Base-by-base conservation (phyloP, 176 grass and related monocot species). In the Bromus sterilis region DNA sequence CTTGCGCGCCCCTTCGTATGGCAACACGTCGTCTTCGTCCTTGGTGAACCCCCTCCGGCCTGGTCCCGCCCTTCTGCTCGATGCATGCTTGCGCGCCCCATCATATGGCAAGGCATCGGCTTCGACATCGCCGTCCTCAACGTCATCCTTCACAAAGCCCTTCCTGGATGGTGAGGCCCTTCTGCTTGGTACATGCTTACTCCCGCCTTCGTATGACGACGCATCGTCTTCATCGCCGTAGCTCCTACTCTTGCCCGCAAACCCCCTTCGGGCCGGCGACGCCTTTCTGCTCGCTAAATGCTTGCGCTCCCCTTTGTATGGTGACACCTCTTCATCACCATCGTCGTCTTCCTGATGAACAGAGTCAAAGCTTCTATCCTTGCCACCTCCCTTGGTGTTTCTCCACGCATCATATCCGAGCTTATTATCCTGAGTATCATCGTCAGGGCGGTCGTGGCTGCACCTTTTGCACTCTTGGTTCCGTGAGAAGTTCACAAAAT, bases 381-480 rank as follows among this genome's bases (percentile, higher is more conserved):
- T 87, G 6, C 3, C 16, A 26, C 74, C 41, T 7, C 69, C 32
- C 63, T 25, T 71, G 6, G 36, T 61, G 15, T 81, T 87, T 13
- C 78, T 89, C 84, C 63, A 81, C 21, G 42, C 24, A 39, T 77
- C n/a, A n/a, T 80, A 37, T 56, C 80, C 68, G 4, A 67, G 29
- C 67, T 82, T 74, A 60, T 11, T 80, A 51, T 86, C 61, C 48
- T 74, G 81, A 11, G 83, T 86, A 72, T 73, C 84, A 30, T 84
- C 89, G 78, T 84, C 83, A 20, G 89, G 87, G 24, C 84, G 62
- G 63, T 87, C 68, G 2, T 78, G 79, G 29, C 73, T 65, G 39
- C 92, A 94, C 75, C 80, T 91, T 78, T 67, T 65, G 76, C 92
- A 94, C 9, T 74, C 23, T 56, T 28, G 75, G 78, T 94, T 94